A percentile compares a stretch with the other conserved stretches of the same genome.
phyloP scores from a whole-genome alignment of 495 filamentous ascomycete genomes.

The Penicillium cinerascens region DNA sequence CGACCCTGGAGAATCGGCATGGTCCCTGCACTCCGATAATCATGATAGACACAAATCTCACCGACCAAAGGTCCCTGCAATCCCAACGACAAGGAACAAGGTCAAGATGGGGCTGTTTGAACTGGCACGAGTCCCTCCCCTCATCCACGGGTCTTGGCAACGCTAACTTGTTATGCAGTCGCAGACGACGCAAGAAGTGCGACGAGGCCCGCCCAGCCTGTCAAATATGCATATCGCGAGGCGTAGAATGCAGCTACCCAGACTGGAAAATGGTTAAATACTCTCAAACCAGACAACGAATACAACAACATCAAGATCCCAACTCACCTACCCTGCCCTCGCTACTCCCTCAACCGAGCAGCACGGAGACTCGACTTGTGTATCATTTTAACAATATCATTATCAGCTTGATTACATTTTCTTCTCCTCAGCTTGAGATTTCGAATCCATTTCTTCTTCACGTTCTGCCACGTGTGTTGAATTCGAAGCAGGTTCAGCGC shows the following conservation, averaged over 20 bases:
- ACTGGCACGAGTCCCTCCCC: conserved; percentile 1
- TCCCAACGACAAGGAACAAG: conserved; percentile 2
- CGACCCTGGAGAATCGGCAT: background rate
- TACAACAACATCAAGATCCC: background rate
- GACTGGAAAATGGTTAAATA: conserved; percentile 10
- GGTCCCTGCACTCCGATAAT: background rate
- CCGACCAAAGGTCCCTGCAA: background rate
- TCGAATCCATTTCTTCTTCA: conserved; percentile 10
- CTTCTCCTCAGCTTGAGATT: background rate
- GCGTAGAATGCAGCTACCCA: conserved; percentile 6
- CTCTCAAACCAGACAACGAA: conserved; percentile 3
- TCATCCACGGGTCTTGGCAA: background rate
- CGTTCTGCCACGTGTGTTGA: conserved; percentile 1
- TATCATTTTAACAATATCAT: conserved; percentile 9
- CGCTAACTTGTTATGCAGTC: conserved; percentile 7
- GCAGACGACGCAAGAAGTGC: conserved; percentile 11
- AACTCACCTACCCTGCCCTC: background rate
- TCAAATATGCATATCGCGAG: background rate
- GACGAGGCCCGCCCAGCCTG: conserved; percentile 8
- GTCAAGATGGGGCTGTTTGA: conserved; percentile 13
- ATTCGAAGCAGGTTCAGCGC: conserved; percentile 5
- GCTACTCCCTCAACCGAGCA: conserved; percentile 5
- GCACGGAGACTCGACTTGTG: conserved; percentile 2
- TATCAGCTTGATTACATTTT: conserved; percentile 6
- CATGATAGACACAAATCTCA: background rate